Evolutionary conservation across 805 yeast species (phyloP), one percentile per base, ranked within the genome.

Genomic region (Myxozyma lipomycoides): DNA sequence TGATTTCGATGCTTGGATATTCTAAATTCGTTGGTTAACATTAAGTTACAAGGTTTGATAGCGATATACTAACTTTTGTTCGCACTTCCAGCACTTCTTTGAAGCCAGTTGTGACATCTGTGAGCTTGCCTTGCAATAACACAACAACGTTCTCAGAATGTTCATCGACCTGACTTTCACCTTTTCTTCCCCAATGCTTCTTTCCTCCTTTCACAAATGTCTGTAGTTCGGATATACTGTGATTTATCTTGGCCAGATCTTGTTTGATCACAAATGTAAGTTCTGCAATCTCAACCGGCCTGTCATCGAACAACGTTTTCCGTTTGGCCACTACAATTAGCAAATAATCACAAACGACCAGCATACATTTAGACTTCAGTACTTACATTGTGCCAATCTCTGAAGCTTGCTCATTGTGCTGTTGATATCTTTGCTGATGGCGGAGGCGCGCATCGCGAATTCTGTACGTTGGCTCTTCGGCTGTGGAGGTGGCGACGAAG

Each of bases 251-350:
- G 64, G 89, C 82, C 45, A 93, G 82, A 62, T 86, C 95, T 67
- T 93, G 97, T 61, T 79, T 78, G 58, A 78, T 78, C 38, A 89
- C 83, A 60, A 83, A 86, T 0, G 98, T 90, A 57, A 93, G 73
- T 67, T 93, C 96, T 19, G 90, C 86, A 56, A 93, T 87, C 64
- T 93, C 98, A 15, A 87, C 83, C 0, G 98, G 97, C 59, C 85
- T 83, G 68, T 93, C 98, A 64, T 90, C 96, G 59, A 93, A 87
- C 64, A 91, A 70, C 18, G 96, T 95, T 65, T 89, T 90, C 61
- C 89, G 75, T 67, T 85, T 88, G 2, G 98, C 97, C 58, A 93
- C 64, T 34, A 68, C 18, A 55, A 18, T 21, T 7, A 10, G 6
- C 18, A 37, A 22, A 10, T 2, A 19, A 46, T 25, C 17, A 40